phyloP scores from a whole-genome alignment of 1,139 yeast genomes.

The Nadsonia starkeyi-henricii region DNA sequence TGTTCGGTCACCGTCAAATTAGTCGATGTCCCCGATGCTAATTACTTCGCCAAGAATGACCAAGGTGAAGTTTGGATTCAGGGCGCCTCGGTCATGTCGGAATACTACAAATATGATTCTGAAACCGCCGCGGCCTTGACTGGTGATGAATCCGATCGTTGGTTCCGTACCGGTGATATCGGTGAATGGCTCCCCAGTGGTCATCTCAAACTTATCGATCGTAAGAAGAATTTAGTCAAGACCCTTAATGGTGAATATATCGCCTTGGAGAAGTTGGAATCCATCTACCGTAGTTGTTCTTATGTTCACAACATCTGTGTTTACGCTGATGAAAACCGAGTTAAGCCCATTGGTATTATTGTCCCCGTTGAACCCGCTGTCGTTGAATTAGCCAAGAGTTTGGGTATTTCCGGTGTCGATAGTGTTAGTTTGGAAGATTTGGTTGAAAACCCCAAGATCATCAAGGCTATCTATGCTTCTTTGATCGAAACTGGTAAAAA shows the following conservation, averaged over 20 bases:
- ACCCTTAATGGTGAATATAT: slow-evolving; percentile 95
- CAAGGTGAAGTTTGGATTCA: slow-evolving; percentile 85
- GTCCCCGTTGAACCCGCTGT: slow-evolving; percentile 65
- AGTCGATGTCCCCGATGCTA: slow-evolving; percentile 84
- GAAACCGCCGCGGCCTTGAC: slow-evolving; percentile 72
- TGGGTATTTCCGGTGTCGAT: slow-evolving; percentile 29
- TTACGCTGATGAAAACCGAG: slow-evolving; percentile 76
- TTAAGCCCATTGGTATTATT: slow-evolving; percentile 85
- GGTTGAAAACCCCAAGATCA: slow-evolving; percentile 45
- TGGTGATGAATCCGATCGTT: slow-evolving; percentile 72
- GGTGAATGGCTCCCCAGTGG: slow-evolving; percentile 86
- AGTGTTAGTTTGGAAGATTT: slow-evolving; percentile 34
- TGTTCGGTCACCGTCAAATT: slow-evolving; percentile 80
- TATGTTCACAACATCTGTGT: slow-evolving; percentile 74
- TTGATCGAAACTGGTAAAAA: slow-evolving; percentile 62
- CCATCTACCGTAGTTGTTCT: slow-evolving; percentile 66
- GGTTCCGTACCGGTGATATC: slow-evolving; percentile 97
- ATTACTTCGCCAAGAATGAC: slow-evolving; percentile 77
- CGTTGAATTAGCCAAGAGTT: slow-evolving; percentile 42
- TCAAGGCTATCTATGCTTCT: slow-evolving; percentile 40
- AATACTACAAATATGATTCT: slow-evolving; percentile 69
- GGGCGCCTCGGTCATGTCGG: slow-evolving; percentile 60
- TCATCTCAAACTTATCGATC: slow-evolving; percentile 71
- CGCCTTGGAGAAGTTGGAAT: slow-evolving; percentile 86
- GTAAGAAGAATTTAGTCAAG: slow-evolving; percentile 92